Base-by-base conservation (phyloP, 176 grass and related monocot species). In the Elaeis guineensis region DNA sequence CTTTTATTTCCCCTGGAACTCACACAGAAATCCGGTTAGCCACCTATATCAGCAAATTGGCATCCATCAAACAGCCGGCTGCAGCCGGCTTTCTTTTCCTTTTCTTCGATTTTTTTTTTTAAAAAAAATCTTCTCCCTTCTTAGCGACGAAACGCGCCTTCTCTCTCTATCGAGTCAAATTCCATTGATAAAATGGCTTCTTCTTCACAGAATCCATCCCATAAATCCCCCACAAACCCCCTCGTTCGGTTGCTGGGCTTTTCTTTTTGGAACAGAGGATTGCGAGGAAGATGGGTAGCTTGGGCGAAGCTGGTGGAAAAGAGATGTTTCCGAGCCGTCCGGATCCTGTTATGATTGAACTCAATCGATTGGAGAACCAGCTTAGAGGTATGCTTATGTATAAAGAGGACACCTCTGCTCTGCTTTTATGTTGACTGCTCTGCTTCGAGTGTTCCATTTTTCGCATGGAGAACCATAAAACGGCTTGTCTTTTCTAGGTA, bases 291-390 rank as follows among this genome's bases (percentile, higher is more conserved):
- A 95, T 95, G 91, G 86, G 83, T 30, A 82, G 83, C 75, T 77
- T 95, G 78, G 86, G 83, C 35, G 86, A 95, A 58, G 67, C 77
- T 17, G 62, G 60, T 62, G 75, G 56, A 64, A 82, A 74, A 74
- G 83, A 90, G 67, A 70, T 77, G 74, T 76, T 75, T 65, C 75
- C 80, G 39, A 72, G 63, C 29, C 66, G 59, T 66, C 50, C 87
- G 19, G 87, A 85, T 22, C 72, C 86, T 17, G 57, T 96, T 29
- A 54, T 85, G 49, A 57, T 87, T n/a, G 80, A 96, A 67, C 79
- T 96, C 72, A 87, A 79, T 72, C 76, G 83, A 65, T 77, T 96
- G 80, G 69, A 90, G 69, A 85, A 88, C 70, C 75, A 66, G 20
- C 73, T 96, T 53, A 74, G 84, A 82, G 91, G 91, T 96, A 79